Conservation (phyloP, 352 stramenopile species). For the Globisporangium parvum region DNA sequence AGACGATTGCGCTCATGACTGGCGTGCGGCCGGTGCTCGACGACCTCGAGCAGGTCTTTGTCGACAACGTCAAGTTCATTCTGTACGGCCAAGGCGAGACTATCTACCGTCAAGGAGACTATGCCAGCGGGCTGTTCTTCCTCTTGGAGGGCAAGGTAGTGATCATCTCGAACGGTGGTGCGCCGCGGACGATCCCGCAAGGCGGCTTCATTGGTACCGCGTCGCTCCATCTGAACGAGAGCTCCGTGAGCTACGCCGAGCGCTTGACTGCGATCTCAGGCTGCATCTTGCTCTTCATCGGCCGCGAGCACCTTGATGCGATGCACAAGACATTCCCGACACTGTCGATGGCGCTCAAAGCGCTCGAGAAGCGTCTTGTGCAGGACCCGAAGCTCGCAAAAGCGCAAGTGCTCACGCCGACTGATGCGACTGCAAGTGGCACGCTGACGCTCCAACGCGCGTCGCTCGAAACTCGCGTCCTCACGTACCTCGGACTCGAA, state of each 20-base stretch:
- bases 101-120: conserved; percentile 28
- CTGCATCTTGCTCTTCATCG: conserved; percentile 28
- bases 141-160: conserved; percentile 19
- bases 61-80: conserved; percentile 33
- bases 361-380: conserved; percentile 20
- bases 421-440: no score
- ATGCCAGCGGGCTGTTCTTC: conserved; percentile 25
- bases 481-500: not conserved
- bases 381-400: conserved; percentile 20
- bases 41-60: conserved; percentile 26
- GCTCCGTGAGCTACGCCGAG: conserved; percentile 19
- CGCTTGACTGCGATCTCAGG: conserved; percentile 22
- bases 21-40: conserved; percentile 16
- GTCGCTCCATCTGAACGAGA: conserved; percentile 12
- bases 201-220: conserved; percentile 30
- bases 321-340: conserved; percentile 22
- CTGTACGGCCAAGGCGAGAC: conserved; percentile 34
- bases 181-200: conserved; percentile 9
- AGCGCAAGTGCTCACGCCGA: no score
- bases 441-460: not conserved
- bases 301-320: conserved; percentile 13
- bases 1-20: conserved; percentile 22
- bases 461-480: not conserved
- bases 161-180: not conserved
- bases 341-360: conserved; percentile 12